A percentile compares a stretch with the other conserved stretches of the same genome.
Conservation (phyloP, 2,329 filamentous ascomycete genomes). For the Talaromyces sp. region DNA sequence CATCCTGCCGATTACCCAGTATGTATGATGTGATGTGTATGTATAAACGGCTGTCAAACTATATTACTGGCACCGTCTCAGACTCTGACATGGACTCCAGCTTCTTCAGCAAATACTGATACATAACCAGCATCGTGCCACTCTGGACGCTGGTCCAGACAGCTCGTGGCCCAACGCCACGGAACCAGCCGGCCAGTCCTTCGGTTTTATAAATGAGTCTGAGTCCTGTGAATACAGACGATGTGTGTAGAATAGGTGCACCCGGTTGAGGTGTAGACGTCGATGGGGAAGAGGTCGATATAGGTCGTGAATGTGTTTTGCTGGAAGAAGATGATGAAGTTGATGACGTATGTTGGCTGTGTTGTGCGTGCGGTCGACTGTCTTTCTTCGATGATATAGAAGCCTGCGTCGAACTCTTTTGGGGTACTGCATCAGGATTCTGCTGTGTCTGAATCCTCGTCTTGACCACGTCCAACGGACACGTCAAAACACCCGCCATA, state of each 20-base stretch:
- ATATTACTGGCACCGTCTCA: conserved; percentile 10
- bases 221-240: conserved; percentile 80
- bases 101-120: conserved; percentile 79
- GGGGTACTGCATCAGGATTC: conserved; percentile 48
- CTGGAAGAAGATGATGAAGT: conserved; percentile 28
- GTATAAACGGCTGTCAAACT: background rate
- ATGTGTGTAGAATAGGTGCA: conserved; percentile 78
- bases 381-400: conserved; percentile 32
- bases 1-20: conserved; percentile 4
- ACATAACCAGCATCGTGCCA: conserved; percentile 93
- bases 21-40: background rate
- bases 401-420: conserved; percentile 29
- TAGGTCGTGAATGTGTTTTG: conserved; percentile 63
- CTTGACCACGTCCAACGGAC: conserved; percentile 95
- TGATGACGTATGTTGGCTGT: conserved; percentile 5
- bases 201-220: conserved; percentile 87
- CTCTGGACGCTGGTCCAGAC: conserved; percentile 99
- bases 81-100: conserved; percentile 58
- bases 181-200: conserved; percentile 85
- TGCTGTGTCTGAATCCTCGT: conserved; percentile 94
- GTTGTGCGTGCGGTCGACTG: conserved; percentile 21
- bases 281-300: conserved; percentile 86
- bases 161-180: conserved; percentile 85
- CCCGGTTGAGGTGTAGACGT: conserved; percentile 78
- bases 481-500: conserved; percentile 89